phyloP scores from a whole-genome alignment of 208 protist species.

The Spongospora subterranea region DNA sequence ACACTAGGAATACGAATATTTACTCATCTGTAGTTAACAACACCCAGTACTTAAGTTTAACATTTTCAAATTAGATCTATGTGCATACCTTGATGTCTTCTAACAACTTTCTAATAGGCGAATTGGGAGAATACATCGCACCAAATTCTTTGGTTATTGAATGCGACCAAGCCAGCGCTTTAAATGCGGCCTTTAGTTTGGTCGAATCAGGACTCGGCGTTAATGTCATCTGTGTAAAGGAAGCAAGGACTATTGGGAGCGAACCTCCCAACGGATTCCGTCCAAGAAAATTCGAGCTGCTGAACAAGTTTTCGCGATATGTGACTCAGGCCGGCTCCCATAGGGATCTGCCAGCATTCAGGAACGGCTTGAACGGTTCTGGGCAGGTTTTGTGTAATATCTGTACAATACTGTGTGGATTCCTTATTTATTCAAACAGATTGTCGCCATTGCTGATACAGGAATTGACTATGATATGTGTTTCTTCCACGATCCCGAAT shows the following conservation, averaged over 20 bases:
- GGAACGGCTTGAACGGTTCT: constrained; percentile 12
- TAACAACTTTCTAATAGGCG: too few species aligned
- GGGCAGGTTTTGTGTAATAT: not conserved
- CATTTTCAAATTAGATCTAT: too few species aligned
- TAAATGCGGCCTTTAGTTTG: not conserved
- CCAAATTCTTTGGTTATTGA: constrained; percentile 31
- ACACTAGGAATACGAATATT: not conserved
- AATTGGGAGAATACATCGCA: constrained; percentile 33
- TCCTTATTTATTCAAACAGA: not conserved
- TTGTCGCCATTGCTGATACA: constrained; percentile 58
- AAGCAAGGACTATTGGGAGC: not conserved
- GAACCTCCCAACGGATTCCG: not conserved
- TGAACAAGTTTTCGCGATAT: constrained; percentile 31
- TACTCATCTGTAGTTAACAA: not conserved
- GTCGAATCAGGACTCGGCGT: not conserved
- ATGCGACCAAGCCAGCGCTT: not conserved
- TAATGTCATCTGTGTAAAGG: not conserved
- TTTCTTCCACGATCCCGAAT: constrained; percentile 50
- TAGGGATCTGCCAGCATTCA: not conserved
- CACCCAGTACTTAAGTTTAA: not conserved
- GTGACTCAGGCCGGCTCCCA: constrained; percentile 20
- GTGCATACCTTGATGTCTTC: too few species aligned
- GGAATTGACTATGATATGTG: constrained; percentile 52
- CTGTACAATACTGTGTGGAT: not conserved
- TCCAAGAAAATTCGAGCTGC: not conserved